phyloP scores from a whole-genome alignment of 345 rosid genomes.

The Draba incana region DNA sequence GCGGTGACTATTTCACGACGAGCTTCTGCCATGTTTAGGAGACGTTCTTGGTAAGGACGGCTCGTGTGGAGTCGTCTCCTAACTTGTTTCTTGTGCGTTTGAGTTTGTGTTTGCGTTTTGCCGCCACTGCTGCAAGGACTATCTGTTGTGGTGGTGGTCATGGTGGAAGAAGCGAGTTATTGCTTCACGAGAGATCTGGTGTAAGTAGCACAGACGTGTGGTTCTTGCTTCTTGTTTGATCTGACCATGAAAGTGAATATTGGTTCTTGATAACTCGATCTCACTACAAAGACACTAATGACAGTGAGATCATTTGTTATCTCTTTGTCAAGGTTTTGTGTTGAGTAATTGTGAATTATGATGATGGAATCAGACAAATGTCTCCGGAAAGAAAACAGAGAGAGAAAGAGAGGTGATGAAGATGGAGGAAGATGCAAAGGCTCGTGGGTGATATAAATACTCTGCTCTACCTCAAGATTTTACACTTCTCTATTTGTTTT shows the following conservation, averaged over 20 bases:
- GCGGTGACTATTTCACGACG: conserved; percentile 96
- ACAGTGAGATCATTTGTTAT: not conserved
- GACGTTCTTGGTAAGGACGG: conserved; percentile 94
- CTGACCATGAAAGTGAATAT: too few relatives aligned
- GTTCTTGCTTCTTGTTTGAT: conserved; percentile 26
- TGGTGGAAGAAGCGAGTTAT: conserved; percentile 57
- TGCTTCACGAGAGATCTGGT: conserved; percentile 39
- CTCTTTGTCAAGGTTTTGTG: conserved; percentile 23
- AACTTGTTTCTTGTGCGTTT: conserved; percentile 80
- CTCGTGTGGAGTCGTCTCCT: conserved; percentile 95
- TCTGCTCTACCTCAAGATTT: conserved; percentile 33
- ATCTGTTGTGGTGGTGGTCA: conserved; percentile 47
- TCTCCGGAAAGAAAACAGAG: conserved; percentile 33
- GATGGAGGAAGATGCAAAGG: conserved; percentile 28
- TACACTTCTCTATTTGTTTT: not conserved
- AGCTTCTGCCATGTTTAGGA: conserved; percentile 98
- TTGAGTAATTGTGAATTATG: conserved; percentile 22
- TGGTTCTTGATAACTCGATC: too few relatives aligned
- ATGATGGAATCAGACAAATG: conserved; percentile 30
- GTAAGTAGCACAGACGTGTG: conserved; percentile 34
- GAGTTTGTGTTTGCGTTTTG: conserved; percentile 52
- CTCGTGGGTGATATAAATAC: conserved; percentile 45
- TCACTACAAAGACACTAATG: conserved; percentile 3
- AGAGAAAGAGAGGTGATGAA: conserved; percentile 35
- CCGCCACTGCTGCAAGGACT: conserved; percentile 28